Evolutionary conservation across 495 filamentous ascomycete species (phyloP).

Genomic region (Lepraria neglecta): DNA sequence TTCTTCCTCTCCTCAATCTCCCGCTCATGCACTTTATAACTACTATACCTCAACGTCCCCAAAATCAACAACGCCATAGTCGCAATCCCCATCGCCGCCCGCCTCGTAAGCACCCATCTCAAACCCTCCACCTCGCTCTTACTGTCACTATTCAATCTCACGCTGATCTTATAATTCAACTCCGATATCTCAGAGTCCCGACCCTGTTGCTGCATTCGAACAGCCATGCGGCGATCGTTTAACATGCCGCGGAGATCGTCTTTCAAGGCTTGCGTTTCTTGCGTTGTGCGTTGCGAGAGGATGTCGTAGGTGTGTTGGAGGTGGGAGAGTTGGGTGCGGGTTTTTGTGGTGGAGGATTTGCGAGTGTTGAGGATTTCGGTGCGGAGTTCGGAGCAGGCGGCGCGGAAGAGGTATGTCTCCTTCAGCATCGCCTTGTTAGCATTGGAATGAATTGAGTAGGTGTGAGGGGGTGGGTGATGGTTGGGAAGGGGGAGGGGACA

Average conservation of each 20-base stretch:
- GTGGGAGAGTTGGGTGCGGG: conserved; percentile 71
- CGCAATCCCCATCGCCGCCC: conserved; percentile 74
- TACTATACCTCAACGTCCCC: conserved; percentile 28
- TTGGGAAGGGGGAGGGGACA: neutral
- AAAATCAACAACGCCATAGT: conserved; percentile 29
- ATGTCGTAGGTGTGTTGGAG: conserved; percentile 94
- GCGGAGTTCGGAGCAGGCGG: conserved; percentile 86
- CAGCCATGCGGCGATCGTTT: conserved; percentile 90
- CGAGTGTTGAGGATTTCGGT: conserved; percentile 45
- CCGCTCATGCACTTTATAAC: conserved; percentile 24
- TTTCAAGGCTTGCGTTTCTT: conserved; percentile 71
- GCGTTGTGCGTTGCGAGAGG: conserved; percentile 69
- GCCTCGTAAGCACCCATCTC: conserved; percentile 80
- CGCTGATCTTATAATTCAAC: conserved; percentile 88
- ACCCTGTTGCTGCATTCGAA: conserved; percentile 72
- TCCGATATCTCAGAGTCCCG: conserved; percentile 84
- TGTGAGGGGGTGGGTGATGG: neutral
- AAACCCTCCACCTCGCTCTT: conserved; percentile 87
- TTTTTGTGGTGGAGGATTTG: conserved; percentile 57
- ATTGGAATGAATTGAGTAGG: neutral
- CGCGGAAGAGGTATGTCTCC: conserved; percentile 88
- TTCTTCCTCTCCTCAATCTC: conserved; percentile 19
- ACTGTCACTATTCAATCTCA: conserved; percentile 74
- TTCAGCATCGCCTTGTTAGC: conserved; percentile 20
- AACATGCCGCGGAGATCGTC: conserved; percentile 94